These are phyloP conservation scores for Withania somnifera DNA, from an alignment of 305 asterid genomes.

Conservation along the genomic window DNA sequence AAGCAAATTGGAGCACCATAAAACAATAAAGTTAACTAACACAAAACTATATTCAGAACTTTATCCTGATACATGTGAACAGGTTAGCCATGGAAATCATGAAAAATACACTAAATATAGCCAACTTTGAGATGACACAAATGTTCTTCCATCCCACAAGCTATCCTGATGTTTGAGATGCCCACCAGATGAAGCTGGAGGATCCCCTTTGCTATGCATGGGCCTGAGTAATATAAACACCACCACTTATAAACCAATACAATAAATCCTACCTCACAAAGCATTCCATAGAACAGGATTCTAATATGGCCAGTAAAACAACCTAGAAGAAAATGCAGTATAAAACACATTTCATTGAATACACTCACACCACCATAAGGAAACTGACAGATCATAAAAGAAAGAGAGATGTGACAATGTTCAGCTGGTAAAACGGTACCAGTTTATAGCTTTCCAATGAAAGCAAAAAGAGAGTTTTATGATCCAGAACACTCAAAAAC, in stretches of 20 bases:
- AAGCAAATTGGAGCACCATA: neutral
- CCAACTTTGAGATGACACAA: constrained; percentile 19
- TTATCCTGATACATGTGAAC: neutral
- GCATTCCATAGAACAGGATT: constrained; percentile 11
- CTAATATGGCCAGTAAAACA: neutral
- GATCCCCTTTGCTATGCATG: constrained; percentile 31
- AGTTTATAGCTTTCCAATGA: neutral
- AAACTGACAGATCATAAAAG: neutral
- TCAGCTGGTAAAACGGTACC: neutral
- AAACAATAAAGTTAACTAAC: neutral
- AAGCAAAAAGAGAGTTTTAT: neutral
- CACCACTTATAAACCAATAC: constrained; percentile 16
- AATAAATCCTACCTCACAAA: constrained; percentile 13
- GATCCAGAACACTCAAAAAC: neutral
- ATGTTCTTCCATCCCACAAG: constrained; percentile 25
- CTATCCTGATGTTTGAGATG: constrained; percentile 23
- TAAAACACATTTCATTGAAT: neutral
- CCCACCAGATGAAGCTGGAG: constrained; percentile 40
- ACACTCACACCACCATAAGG: neutral
- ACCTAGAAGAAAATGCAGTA: neutral
- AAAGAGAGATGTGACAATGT: neutral
- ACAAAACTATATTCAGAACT: neutral
- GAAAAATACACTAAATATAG: constrained; percentile 6
- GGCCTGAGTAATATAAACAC: constrained; percentile 43
- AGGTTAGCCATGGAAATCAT: neutral